These are phyloP conservation scores for Aquilaria agallochum DNA, from an alignment of 441 rosid genomes.

Conservation along the genomic window DNA sequence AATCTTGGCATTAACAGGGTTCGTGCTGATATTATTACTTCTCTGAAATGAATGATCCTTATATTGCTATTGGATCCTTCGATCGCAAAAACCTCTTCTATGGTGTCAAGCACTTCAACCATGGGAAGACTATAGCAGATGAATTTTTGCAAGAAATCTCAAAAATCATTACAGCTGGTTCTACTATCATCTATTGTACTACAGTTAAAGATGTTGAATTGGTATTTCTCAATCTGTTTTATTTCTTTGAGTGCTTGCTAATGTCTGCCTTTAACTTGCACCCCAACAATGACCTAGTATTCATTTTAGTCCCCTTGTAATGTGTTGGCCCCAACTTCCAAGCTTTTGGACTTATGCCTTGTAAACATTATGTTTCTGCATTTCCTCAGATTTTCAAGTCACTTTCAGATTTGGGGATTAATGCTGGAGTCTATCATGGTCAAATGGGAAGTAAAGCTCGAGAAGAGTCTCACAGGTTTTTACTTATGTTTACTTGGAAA, in stretches of 20 bases:
- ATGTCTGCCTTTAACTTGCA: neutral
- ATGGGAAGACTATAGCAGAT: conserved; percentile 25
- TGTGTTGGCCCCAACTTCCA: neutral
- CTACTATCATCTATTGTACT: conserved; percentile 45
- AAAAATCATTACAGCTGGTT: conserved; percentile 22
- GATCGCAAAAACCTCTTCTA: conserved; percentile 53
- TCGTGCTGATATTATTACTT: conserved; percentile 34
- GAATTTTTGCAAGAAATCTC: conserved; percentile 45
- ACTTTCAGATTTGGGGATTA: conserved; percentile 33
- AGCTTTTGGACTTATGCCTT: neutral
- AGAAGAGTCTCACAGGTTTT: conserved; percentile 44
- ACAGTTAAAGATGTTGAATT: conserved; percentile 44
- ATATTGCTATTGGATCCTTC: conserved; percentile 44
- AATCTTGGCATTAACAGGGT: conserved; percentile 26
- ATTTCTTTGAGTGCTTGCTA: neutral
- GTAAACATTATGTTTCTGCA: neutral
- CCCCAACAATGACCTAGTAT: neutral
- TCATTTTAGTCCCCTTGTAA: neutral
- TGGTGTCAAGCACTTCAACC: conserved; percentile 38
- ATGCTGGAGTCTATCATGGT: conserved; percentile 46
- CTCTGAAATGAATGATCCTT: conserved; percentile 44
- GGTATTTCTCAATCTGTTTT: conserved; percentile 18
- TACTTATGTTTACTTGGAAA: conserved; percentile 2
- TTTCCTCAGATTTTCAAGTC: conserved; percentile 30
- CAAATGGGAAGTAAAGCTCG: conserved; percentile 45